A percentile compares a stretch with the other conserved stretches of the same genome.
These are phyloP conservation scores for Millerago galiae DNA, from an alignment of 805 yeast species.

Conservation along the genomic window DNA sequence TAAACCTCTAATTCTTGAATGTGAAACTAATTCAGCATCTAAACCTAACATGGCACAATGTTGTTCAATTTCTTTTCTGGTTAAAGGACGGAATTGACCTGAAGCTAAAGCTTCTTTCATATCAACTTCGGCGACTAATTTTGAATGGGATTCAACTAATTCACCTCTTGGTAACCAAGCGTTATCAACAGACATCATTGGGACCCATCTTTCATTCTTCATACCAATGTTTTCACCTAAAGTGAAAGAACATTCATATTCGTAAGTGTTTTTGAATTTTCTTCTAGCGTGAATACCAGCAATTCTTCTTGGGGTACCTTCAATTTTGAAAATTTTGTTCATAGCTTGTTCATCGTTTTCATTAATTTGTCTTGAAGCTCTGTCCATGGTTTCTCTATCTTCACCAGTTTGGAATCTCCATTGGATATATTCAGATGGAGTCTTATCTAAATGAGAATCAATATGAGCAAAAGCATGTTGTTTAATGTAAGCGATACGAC, in stretches of 20 bases:
- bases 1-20: slow-evolving; percentile 99
- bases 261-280: slow-evolving; percentile 99
- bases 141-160: slow-evolving; percentile 92
- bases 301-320: slow-evolving; percentile 98
- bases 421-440: slow-evolving; percentile 99
- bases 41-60: slow-evolving; percentile 98
- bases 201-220: slow-evolving; percentile 99
- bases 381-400: slow-evolving; percentile 99
- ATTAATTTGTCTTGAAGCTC: slow-evolving; percentile 98
- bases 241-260: slow-evolving; percentile 96
- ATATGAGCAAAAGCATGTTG: slow-evolving; percentile 99
- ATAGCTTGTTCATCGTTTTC: slow-evolving; percentile 96
- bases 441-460: slow-evolving; percentile 97
- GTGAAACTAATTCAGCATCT: slow-evolving; percentile 98
- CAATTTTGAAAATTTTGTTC: slow-evolving; percentile 99
- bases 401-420: slow-evolving; percentile 99
- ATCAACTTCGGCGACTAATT: slow-evolving; percentile 99
- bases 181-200: slow-evolving; percentile 99
- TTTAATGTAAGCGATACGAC: slow-evolving; percentile 99
- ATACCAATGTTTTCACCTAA: slow-evolving; percentile 98
- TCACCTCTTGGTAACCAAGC: slow-evolving; percentile 99
- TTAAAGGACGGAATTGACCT: slow-evolving; percentile 99
- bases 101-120: slow-evolving; percentile 99
- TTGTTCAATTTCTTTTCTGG: slow-evolving; percentile 99
- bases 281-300: slow-evolving; percentile 92